These are phyloP conservation scores for Canariomyces notabilis DNA, from an alignment of 2,329 filamentous ascomycete genomes.

Conservation along the genomic window DNA sequence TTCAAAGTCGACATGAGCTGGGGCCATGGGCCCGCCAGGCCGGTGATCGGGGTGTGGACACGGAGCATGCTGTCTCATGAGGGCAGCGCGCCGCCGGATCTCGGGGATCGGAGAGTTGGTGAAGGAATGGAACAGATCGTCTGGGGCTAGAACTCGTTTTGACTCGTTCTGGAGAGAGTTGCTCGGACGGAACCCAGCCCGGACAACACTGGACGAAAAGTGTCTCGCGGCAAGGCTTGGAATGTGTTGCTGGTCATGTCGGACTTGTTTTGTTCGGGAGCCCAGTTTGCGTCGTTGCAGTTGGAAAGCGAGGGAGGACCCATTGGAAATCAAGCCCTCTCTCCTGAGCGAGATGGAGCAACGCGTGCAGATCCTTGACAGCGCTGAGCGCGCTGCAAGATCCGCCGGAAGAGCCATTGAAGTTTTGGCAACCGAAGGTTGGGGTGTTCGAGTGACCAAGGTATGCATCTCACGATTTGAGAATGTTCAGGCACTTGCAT, in stretches of 20 bases:
- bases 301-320: conserved; percentile 13
- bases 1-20: conserved; percentile 84
- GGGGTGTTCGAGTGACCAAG: too few relatives aligned
- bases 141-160: conserved; percentile 50
- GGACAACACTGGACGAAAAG: conserved; percentile 18
- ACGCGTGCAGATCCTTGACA: conserved; percentile 37
- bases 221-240: conserved; percentile 9
- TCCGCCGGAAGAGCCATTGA: conserved; percentile 30
- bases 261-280: conserved; percentile 1
- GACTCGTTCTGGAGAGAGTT: conserved; percentile 16
- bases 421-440: not conserved
- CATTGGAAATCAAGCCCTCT: conserved; percentile 25
- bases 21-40: conserved; percentile 56
- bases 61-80: conserved; percentile 88
- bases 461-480: too few relatives aligned
- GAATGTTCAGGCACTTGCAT: too few relatives aligned
- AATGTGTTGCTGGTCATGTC: too few relatives aligned
- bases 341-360: conserved; percentile 34
- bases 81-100: conserved; percentile 81
- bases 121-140: conserved; percentile 92
- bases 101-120: conserved; percentile 82
- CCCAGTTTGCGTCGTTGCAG: conserved; percentile 19
- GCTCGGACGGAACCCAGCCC: conserved; percentile 16
- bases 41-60: conserved; percentile 89
- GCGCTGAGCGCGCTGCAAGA: conserved; percentile 36